These are phyloP conservation scores for Glomus cerebriforme DNA, from an alignment of 192 early-diverging fungal genomes.

Conservation along the genomic window DNA sequence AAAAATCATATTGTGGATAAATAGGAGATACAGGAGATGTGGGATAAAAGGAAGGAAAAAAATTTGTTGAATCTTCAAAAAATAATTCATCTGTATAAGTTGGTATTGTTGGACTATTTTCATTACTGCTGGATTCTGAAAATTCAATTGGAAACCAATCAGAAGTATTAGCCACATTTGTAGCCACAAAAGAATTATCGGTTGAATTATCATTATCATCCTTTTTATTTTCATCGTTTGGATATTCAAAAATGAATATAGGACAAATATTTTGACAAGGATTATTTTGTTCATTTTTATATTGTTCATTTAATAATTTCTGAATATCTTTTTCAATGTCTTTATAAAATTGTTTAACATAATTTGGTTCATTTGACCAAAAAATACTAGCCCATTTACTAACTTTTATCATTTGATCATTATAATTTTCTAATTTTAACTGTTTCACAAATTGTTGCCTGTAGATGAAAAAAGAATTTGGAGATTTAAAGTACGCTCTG, in stretches of 20 bases:
- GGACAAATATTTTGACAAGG: not conserved
- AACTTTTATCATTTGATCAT: not conserved
- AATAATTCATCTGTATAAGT: too few species aligned
- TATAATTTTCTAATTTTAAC: not conserved
- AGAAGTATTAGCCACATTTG: too few species aligned
- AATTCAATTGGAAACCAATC: too few species aligned
- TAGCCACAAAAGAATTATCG: too few species aligned
- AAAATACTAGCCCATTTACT: not conserved
- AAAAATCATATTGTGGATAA: too few species aligned
- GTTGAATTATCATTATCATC: too few species aligned
- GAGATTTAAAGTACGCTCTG: not conserved
- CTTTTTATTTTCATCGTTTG: not conserved
- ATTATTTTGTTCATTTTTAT: not conserved
- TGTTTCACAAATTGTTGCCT: not conserved
- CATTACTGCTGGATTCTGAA: too few species aligned
- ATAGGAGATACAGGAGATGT: too few species aligned
- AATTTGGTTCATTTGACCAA: not conserved
- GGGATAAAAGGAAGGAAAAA: too few species aligned
- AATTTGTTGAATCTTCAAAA: too few species aligned
- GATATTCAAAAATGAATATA: not conserved
- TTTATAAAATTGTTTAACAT: not conserved
- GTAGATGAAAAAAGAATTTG: not conserved
- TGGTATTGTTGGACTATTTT: too few species aligned
- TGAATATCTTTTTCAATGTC: not conserved
- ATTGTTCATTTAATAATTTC: not conserved